Percentiles rank a stretch among this genome's conserved stretches.
Conservation (phyloP, 352 stramenopile species). For the Pythium dissimile region DNA sequence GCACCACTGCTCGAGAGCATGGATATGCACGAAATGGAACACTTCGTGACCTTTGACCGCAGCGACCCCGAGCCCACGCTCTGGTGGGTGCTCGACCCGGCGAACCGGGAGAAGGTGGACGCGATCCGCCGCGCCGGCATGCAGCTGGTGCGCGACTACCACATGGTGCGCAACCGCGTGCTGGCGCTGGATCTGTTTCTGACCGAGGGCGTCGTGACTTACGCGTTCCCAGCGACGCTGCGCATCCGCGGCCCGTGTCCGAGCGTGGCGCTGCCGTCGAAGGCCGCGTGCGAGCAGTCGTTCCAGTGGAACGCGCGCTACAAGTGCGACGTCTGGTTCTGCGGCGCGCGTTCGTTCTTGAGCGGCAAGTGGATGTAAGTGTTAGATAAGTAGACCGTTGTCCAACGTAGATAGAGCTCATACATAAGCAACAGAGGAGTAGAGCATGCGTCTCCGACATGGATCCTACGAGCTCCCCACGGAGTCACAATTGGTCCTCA, state of each 20-base stretch:
- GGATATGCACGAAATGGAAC: constrained; percentile 48
- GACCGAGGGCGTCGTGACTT: constrained; percentile 39
- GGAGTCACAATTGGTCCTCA: no score
- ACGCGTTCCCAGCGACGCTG: constrained; percentile 39
- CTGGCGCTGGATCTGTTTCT: constrained; percentile 58
- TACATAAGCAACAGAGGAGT: no score
- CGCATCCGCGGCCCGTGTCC: constrained; percentile 48
- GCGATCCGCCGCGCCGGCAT: constrained; percentile 55
- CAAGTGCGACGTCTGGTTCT: constrained; percentile 79
- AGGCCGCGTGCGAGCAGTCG: constrained; percentile 37
- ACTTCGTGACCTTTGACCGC: constrained; percentile 66
- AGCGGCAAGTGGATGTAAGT: not conserved
- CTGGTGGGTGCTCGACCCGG: constrained; percentile 45
- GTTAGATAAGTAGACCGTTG: no score
- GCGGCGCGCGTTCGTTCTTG: constrained; percentile 44
- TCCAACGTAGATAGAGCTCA: no score
- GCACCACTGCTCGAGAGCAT: constrained; percentile 45
- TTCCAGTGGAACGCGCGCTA: constrained; percentile 54
- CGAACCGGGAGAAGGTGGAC: constrained; percentile 53
- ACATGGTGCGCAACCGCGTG: constrained; percentile 60
- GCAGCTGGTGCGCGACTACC: constrained; percentile 46
- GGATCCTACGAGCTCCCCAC: no score
- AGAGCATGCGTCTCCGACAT: no score
- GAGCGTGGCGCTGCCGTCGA: constrained; percentile 42
- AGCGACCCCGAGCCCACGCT: constrained; percentile 42